Evolutionary conservation across 2,329 filamentous ascomycete species (phyloP), one percentile per base, ranked within the genome.

Genomic region (Sporothrix curviconia): DNA sequence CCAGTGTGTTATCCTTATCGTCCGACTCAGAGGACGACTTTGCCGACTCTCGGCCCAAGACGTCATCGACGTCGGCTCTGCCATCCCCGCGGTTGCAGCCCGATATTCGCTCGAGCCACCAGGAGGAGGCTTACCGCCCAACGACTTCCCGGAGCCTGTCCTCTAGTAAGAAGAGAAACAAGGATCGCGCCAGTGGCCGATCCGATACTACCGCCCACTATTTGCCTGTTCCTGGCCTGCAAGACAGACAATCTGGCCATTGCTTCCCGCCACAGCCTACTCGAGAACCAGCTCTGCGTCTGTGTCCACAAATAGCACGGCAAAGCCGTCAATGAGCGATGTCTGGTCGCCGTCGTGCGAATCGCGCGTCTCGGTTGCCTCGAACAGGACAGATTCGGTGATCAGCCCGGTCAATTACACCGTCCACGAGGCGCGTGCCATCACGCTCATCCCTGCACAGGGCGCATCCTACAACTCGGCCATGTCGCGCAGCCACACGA

Each of bases 1-100:
- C 74, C 59, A 83, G 81, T 60, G 74, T 84, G 1, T 68, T 84
- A 14, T 78, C 80, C 1, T 72, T 84, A 1, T 82, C 80, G 1
- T 82, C 80, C 0, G 80, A 83, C 60, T 82, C 80, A 0, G 81
- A 83, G 57, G 78, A 79, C 28, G 73, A 70, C 25, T 65, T 64
- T 17, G 64, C 65, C 7, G 70, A 70, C 9, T 62, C 68, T 2
- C 64, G 65, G 1, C 67, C 70, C 3, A 69, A 66, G 43, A 68
- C 68, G 11, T 70, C 70, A 4, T 58, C 47, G 7, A 32, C 50
- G 6, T 30, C 25, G 2, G 34, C 49, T 2, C 34, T 39, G 22
- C 49, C 49, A 1, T 36, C 40, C 0, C 28, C 50, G 4, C 50
- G 34, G 15, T 39, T 40, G n/a, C 52, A 32, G n/a, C 15, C 39